Conservation (phyloP, 257 asterid genomes). For the Capsicum chinense region DNA sequence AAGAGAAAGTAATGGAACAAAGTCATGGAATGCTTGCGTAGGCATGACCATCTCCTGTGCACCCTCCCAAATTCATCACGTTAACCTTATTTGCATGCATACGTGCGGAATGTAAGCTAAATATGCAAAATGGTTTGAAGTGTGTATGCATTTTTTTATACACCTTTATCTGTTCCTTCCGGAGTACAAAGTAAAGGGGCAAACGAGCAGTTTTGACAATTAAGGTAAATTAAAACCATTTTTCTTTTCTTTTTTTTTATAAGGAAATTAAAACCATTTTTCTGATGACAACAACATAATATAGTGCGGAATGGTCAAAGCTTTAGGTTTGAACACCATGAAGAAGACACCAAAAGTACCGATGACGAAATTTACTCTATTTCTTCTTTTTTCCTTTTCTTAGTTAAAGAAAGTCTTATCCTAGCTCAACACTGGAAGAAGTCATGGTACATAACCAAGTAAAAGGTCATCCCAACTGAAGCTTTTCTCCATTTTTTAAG, state of each 20-base stretch:
- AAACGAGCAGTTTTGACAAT: conserved; percentile 21
- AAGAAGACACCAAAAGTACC: background rate
- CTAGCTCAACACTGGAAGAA: background rate
- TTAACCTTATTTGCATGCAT: background rate
- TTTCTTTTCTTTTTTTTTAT: background rate
- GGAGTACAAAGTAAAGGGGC: background rate
- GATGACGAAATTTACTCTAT: background rate
- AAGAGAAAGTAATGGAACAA: conserved; percentile 6
- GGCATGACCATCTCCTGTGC: background rate
- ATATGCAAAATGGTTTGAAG: background rate
- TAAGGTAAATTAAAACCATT: background rate
- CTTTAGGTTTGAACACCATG: conserved; percentile 12
- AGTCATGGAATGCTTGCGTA: background rate
- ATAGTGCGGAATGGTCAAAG: background rate
- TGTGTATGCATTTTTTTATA: background rate
- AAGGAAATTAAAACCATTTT: background rate
- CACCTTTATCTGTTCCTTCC: conserved; percentile 16
- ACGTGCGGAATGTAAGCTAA: background rate
- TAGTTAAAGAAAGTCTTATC: background rate
- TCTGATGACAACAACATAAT: background rate
- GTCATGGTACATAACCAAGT: background rate
- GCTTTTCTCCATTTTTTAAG: conserved; percentile 15
- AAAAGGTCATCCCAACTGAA: conserved; percentile 22
- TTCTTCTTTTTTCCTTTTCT: background rate
- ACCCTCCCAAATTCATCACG: background rate